Conservation (phyloP, 495 filamentous ascomycete species). For the Clohesyomyces aquaticus region DNA sequence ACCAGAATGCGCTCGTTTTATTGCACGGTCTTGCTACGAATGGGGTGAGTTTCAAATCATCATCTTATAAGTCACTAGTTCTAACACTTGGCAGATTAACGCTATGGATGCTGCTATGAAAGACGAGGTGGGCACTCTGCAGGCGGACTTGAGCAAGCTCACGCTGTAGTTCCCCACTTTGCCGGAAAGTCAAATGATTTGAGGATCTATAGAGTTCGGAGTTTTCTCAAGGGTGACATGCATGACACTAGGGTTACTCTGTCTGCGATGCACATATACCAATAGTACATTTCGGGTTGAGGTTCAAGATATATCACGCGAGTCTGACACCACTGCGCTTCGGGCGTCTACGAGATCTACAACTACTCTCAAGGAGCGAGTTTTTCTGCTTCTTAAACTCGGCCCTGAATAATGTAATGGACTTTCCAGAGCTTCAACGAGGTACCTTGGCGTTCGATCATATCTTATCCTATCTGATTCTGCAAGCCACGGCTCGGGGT, state of each 20-base stretch:
- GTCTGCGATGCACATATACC: too few relatives aligned
- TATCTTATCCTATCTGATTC: background rate
- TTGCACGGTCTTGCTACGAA: slow-evolving; percentile 31
- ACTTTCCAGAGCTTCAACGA: background rate
- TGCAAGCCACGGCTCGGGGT: background rate
- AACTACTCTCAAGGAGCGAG: background rate
- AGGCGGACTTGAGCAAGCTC: slow-evolving; percentile 16
- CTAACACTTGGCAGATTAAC: slow-evolving; percentile 8
- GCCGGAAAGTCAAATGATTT: too few relatives aligned
- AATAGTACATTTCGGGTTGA: too few relatives aligned
- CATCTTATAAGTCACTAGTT: background rate
- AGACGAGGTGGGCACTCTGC: slow-evolving; percentile 14
- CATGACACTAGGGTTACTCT: too few relatives aligned
- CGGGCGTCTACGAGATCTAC: background rate
- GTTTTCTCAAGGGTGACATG: too few relatives aligned
- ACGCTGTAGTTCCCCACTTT: slow-evolving; percentile 12
- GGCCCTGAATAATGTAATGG: background rate
- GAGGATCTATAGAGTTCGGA: too few relatives aligned
- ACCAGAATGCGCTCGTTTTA: slow-evolving; percentile 36
- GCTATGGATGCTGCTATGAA: slow-evolving; percentile 23
- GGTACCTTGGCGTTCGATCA: background rate
- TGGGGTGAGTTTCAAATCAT: slow-evolving; percentile 20
- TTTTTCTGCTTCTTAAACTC: background rate
- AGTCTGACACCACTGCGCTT: background rate
- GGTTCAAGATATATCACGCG: too few relatives aligned